These are phyloP conservation scores for Lepidium didymum DNA, from an alignment of 345 rosid species.

Conservation along the genomic window DNA sequence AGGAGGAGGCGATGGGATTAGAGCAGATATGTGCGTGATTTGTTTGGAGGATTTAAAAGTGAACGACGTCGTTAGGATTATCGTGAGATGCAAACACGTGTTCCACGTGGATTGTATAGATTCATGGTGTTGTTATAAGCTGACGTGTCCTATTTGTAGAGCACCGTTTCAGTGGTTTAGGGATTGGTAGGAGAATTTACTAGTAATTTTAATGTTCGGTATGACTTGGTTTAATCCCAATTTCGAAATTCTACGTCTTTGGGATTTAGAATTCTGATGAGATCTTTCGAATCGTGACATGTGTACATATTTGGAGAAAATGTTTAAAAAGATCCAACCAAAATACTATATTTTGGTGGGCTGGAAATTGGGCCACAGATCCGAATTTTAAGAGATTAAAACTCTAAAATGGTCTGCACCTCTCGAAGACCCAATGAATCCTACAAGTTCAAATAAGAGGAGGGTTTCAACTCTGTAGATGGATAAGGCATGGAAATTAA, in stretches of 20 bases:
- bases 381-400: too few relatives aligned
- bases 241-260: background rate
- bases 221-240: conserved; percentile 9
- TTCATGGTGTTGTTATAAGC: conserved; percentile 28
- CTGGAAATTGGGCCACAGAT: too few relatives aligned
- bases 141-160: conserved; percentile 31
- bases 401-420: too few relatives aligned
- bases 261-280: background rate
- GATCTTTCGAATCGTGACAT: background rate
- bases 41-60: conserved; percentile 24
- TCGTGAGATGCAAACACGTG: conserved; percentile 26
- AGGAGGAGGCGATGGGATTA: background rate
- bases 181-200: background rate
- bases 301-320: background rate
- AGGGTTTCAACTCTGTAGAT: too few relatives aligned
- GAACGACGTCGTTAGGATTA: conserved; percentile 22
- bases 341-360: too few relatives aligned
- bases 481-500: too few relatives aligned
- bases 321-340: too few relatives aligned
- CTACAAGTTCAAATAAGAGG: too few relatives aligned
- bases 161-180: conserved; percentile 27
- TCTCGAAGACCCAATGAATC: too few relatives aligned
- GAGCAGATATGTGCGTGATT: conserved; percentile 14
- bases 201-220: too few relatives aligned
- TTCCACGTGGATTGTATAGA: conserved; percentile 31